Evolutionary conservation across 2,329 filamentous ascomycete genomes (phyloP).

Genomic region (Metarhizium rileyi): DNA sequence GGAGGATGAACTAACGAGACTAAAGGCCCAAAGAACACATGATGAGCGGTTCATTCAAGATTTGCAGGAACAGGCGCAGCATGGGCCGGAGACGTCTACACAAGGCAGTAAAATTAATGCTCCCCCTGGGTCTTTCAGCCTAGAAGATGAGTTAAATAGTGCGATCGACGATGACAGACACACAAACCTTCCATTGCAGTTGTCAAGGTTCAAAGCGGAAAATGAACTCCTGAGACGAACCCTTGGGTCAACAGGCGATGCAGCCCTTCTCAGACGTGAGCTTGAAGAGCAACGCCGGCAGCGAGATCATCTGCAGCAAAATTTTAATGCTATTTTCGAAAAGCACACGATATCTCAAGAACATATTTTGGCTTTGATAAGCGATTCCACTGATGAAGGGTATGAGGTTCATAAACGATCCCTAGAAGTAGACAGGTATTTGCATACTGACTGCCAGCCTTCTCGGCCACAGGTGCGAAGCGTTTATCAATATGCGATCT

Average conservation of each 20-base stretch:
- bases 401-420: constrained; percentile 29
- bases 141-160: constrained; percentile 52
- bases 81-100: constrained; percentile 17
- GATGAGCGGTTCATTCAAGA: constrained; percentile 48
- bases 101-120: constrained; percentile 12
- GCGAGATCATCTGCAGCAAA: constrained; percentile 41
- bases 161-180: constrained; percentile 29
- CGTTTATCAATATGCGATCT: constrained; percentile 41
- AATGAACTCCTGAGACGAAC: constrained; percentile 48
- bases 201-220: constrained; percentile 52
- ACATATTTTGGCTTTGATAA: constrained; percentile 45
- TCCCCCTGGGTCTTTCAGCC: constrained; percentile 26
- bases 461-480: constrained; percentile 40
- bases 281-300: constrained; percentile 44
- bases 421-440: constrained; percentile 22
- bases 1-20: constrained; percentile 36
- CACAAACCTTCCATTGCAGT: constrained; percentile 37
- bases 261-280: constrained; percentile 43
- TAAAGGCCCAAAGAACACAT: constrained; percentile 35
- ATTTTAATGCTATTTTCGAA: constrained; percentile 47
- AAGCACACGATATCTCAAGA: constrained; percentile 47
- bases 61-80: constrained; percentile 48
- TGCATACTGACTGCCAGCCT: constrained; percentile 27
- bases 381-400: constrained; percentile 43
- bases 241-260: constrained; percentile 43